Evolutionary conservation across 2,329 filamentous ascomycete genomes (phyloP).

Genomic region (Alternaria atra): DNA sequence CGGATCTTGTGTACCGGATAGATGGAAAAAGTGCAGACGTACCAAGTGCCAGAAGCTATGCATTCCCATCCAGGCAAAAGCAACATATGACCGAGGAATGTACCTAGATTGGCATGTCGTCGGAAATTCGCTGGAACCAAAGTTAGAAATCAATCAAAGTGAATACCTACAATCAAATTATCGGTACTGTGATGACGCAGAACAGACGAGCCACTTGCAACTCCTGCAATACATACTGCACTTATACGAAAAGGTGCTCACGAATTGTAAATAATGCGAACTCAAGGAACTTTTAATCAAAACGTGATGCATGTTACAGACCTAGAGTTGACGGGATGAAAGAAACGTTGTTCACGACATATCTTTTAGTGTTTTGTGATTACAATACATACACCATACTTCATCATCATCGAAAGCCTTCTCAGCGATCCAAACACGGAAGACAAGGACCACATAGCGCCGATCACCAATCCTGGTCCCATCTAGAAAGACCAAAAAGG

Average conservation of each 20-base stretch:
- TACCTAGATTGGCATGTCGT: too few relatives aligned
- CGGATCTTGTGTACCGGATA: too few relatives aligned
- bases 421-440: constrained; percentile 1
- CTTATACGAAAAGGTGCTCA: too few relatives aligned
- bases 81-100: too few relatives aligned
- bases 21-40: too few relatives aligned
- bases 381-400: constrained; percentile 8
- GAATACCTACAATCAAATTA: accelerated
- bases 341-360: background rate
- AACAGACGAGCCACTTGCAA: too few relatives aligned
- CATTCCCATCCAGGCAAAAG: too few relatives aligned
- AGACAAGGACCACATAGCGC: constrained; percentile 15
- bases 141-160: background rate
- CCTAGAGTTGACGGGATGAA: accelerated
- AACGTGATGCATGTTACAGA: background rate
- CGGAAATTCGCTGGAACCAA: background rate
- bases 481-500: constrained; percentile 18
- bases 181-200: too few relatives aligned
- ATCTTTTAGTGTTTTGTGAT: constrained; percentile 6
- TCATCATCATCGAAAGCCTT: constrained; percentile 1
- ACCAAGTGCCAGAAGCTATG: too few relatives aligned
- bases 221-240: too few relatives aligned
- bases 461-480: constrained; percentile 4
- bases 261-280: too few relatives aligned
- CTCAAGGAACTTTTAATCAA: too few relatives aligned